These are phyloP conservation scores for Pontederia paniculata DNA, from an alignment of 176 grass and related monocot species.

Conservation along the genomic window DNA sequence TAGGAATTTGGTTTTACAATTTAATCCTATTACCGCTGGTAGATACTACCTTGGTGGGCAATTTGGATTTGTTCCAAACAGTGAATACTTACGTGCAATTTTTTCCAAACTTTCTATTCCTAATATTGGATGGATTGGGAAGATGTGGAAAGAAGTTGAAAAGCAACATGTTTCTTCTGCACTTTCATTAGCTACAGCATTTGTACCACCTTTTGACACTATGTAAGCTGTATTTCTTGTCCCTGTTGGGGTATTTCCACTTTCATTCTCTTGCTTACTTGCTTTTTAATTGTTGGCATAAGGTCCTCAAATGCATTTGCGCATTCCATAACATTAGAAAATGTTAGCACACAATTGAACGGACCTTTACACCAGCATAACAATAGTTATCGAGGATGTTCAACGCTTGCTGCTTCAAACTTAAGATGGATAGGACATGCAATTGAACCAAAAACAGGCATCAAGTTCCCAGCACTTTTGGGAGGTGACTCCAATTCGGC, in stretches of 20 bases:
- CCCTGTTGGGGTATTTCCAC: conserved; percentile 3
- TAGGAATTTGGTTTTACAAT: conserved; percentile 28
- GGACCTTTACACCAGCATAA: conserved; percentile 13
- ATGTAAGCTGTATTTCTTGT: conserved; percentile 37
- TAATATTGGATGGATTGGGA: conserved; percentile 35
- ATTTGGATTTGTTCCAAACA: conserved; percentile 30
- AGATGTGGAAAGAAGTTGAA: conserved; percentile 47
- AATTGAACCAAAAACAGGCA: conserved; percentile 94
- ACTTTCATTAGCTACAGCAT: conserved; percentile 52
- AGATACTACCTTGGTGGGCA: no score
- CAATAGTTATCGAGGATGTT: conserved; percentile 28
- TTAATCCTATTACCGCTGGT: no score
- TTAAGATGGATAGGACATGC: conserved; percentile 57
- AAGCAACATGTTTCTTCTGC: conserved; percentile 30
- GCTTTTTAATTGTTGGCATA: conserved; percentile 19
- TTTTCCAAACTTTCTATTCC: conserved; percentile 49
- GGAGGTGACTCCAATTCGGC: conserved; percentile 45
- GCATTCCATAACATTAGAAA: conserved; percentile 40
- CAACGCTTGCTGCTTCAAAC: conserved; percentile 33
- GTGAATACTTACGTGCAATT: conserved; percentile 36
- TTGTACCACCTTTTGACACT: conserved; percentile 56
- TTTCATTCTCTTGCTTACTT: conserved; percentile 4
- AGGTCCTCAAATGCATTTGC: conserved; percentile 74
- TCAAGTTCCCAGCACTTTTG: conserved; percentile 75
- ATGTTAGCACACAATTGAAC: conserved; percentile 18